A percentile compares a stretch with the other conserved stretches of the same genome.
Evolutionary conservation across 75 land plant species (phyloP).

Genomic region (Chamaecyparis obtusa): DNA sequence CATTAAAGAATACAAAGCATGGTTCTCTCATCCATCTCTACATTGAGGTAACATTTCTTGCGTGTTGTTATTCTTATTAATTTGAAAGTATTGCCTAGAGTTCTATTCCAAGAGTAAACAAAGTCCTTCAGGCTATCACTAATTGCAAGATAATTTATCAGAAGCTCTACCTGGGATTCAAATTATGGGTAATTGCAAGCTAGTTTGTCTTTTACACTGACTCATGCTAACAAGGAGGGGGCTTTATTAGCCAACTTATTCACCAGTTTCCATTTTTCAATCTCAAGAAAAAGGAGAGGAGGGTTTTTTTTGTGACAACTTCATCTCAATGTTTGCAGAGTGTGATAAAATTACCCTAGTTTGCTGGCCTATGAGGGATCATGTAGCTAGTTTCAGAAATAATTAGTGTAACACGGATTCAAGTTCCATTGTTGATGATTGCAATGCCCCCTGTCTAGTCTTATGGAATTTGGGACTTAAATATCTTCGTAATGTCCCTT

Average conservation of each 20-base stretch:
- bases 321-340: background rate
- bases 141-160: background rate
- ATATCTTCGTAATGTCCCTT: too few relatives aligned
- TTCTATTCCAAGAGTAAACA: background rate
- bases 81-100: background rate
- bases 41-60: background rate
- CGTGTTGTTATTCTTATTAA: background rate
- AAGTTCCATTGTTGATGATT: background rate
- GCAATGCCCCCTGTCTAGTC: too few relatives aligned
- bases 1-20: background rate
- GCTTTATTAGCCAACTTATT: background rate
- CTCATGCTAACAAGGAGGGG: background rate
- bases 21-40: background rate
- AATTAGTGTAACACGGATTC: background rate
- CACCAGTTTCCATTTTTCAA: background rate
- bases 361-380: background rate
- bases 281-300: background rate
- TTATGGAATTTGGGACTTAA: too few relatives aligned
- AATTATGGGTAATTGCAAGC: background rate
- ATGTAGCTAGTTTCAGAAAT: background rate
- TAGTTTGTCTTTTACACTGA: background rate
- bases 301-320: background rate
- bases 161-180: background rate
- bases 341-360: background rate
- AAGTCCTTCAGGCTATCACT: background rate